A percentile compares a stretch with the other conserved stretches of the same genome.
Evolutionary conservation across 2,329 filamentous ascomycete species (phyloP).

Genomic region (Xylaria sp.): DNA sequence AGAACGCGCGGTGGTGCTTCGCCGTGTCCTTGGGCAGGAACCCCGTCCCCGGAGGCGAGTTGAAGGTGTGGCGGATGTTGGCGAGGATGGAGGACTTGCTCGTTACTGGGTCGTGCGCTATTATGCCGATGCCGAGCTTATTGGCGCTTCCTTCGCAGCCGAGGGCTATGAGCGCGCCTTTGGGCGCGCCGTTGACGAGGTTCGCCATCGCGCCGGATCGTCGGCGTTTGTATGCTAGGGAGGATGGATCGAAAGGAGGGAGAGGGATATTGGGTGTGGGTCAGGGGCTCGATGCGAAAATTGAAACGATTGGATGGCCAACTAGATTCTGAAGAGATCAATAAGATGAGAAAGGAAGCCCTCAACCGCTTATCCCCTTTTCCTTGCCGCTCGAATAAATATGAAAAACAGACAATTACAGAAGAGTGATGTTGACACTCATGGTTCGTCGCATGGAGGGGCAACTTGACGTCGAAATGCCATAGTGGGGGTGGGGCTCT

Average conservation of each 20-base stretch:
- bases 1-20: constrained; percentile 87
- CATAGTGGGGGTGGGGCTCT: constrained; percentile 37
- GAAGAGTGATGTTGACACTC: background rate
- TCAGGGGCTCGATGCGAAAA: background rate
- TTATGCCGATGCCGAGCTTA: constrained; percentile 94
- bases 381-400: background rate
- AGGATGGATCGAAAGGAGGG: background rate
- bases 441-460: constrained; percentile 32
- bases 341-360: background rate
- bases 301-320: background rate
- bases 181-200: background rate
- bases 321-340: background rate
- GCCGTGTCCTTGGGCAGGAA: constrained; percentile 98
- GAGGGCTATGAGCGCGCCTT: constrained; percentile 60
- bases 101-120: constrained; percentile 74
- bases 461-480: constrained; percentile 25
- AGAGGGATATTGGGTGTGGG: background rate
- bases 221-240: constrained; percentile 6
- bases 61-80: constrained; percentile 94
- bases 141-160: constrained; percentile 92
- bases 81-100: constrained; percentile 78
- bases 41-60: constrained; percentile 89
- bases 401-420: background rate
- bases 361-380: background rate
- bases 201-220: constrained; percentile 23